Evolutionary conservation across 768 basidiomycete genomes (phyloP), one percentile per base, ranked within the genome.

Genomic region (Cystofilobasidium capitatum): DNA sequence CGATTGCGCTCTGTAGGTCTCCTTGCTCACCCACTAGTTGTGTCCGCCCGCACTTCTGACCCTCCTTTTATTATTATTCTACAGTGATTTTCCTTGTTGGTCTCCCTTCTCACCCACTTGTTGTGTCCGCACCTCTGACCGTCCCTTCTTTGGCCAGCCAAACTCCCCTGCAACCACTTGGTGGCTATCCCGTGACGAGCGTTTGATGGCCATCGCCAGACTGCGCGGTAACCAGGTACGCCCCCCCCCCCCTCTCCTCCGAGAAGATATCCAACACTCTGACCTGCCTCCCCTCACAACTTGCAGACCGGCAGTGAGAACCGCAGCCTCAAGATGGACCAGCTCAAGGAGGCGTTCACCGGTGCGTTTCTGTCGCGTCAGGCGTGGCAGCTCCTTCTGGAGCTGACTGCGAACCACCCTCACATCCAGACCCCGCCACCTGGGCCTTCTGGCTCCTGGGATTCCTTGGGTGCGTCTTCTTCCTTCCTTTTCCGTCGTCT

Each of bases 291-390:
- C 10, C 40, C 40, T 10, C 10, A 20, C 40, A 20, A 20, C 40
- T 24, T 57, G 13, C 77, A 79, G 70, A 77, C 75, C 13, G 77
- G 76, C 59, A 70, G 78, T 26, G 79, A 77, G 58, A 72, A 73
- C 54, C 55, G 72, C n/a, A 58, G 36, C 35, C 74, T 76, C 72
- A 77, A 76, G 62, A 71, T 70, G 73, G 58, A 71, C 24, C 77
- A 78, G 59, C 69, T 77, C 64, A 73, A 64, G 39, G 77, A 78
- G 66, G 70, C 74, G 7, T 71, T 74, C 39, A 70, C 70, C n/a
- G n/a, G n/a, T n/a, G n/a, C n/a, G n/a, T n/a, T n/a, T n/a, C n/a
- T n/a, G n/a, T n/a, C n/a, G n/a, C n/a, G n/a, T n/a, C n/a, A n/a
- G n/a, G n/a, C n/a, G n/a, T n/a, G n/a, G n/a, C n/a, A n/a, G n/a